Base-by-base conservation (phyloP, 192 early-diverging fungal species). In the Mortierella hygrophila region DNA sequence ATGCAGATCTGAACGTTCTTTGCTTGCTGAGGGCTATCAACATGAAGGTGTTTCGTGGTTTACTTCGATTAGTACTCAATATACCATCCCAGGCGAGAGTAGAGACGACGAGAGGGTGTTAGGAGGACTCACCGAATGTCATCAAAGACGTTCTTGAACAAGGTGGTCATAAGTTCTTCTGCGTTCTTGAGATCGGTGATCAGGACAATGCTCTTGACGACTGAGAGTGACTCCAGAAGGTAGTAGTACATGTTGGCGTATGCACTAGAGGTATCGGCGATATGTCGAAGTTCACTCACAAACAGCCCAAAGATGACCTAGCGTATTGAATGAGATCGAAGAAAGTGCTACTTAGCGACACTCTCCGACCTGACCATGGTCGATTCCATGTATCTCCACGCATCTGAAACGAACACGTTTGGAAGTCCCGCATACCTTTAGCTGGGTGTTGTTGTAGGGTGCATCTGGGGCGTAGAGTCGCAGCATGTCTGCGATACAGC, bases 381-480 rank as follows among this genome's bases (percentile, higher is more conserved):
- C 26, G 9, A 15, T 35, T 65, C 26, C 11, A 1, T 65, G n/a
- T 11, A 29, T 47, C 47, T 46, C 46, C 47, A 41, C 21, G 40
- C 29, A 18, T 55, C 70, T 20, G 32, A 77, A 21, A 70, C 37
- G 38, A 21, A 76, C 38, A 70, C 23, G 9, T 15, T 21, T 3
- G 5, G 55, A 7, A 7, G 55, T 16, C 47, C 16, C 69, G n/a
- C 37, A n/a, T 86, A 95, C 94, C 89, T 90, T 93, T 21, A 99
- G 91, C 75, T 98, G 93, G 7, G 84, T 85, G 69, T 94, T 92
- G 60, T 77, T 92, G 88, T 98, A 99, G 15, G 98, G 98, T 7
- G 97, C 95, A 74, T 98, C 96, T 15, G 98, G 98, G 20, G 98
- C 98, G 86, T 95, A 97, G 15, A 99, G 89, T 29, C 97, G 92